Conservation (phyloP, 371 early-diverging fungal genomes). For the Sporodiniella umbellata region DNA sequence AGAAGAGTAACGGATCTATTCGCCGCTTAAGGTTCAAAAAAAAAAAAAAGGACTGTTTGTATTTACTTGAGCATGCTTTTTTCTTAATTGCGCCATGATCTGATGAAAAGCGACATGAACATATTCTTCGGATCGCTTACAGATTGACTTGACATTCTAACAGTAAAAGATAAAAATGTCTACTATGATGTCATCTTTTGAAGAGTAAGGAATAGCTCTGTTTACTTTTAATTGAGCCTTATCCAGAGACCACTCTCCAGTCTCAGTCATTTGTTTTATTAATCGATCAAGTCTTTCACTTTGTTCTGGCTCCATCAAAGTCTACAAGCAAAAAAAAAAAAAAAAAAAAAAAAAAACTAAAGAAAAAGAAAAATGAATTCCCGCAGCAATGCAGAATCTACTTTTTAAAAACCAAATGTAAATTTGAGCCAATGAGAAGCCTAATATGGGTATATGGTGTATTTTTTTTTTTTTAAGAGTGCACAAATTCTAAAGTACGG, state of each 20-base stretch:
- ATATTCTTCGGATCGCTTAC: constrained; percentile 47
- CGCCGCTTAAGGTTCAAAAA: neutral
- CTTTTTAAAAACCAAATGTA: too few relatives aligned
- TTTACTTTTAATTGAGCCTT: constrained; percentile 27
- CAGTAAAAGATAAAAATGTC: neutral
- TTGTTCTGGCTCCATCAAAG: constrained; percentile 25
- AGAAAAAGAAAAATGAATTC: constrained; percentile 4
- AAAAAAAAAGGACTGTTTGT: neutral
- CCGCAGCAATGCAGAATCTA: constrained; percentile 11
- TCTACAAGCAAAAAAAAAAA: too few relatives aligned
- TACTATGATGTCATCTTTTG: neutral
- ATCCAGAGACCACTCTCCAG: constrained; percentile 42
- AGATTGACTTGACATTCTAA: constrained; percentile 53
- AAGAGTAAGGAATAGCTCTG: neutral
- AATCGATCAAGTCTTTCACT: constrained; percentile 16
- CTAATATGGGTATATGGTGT: neutral
- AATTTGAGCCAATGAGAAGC: too few relatives aligned
- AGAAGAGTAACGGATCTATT: constrained; percentile 63
- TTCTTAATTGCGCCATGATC: constrained; percentile 50
- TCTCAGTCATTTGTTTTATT: constrained; percentile 37
- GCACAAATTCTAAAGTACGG: constrained; percentile 20
- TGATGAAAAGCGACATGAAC: constrained; percentile 43
- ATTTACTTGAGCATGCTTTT: constrained; percentile 63
- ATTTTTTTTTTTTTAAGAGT: constrained; percentile 1
- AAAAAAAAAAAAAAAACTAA: too few relatives aligned